Conservation (phyloP, 257 asterid species). For the Rauvolfia tetraphylla region DNA sequence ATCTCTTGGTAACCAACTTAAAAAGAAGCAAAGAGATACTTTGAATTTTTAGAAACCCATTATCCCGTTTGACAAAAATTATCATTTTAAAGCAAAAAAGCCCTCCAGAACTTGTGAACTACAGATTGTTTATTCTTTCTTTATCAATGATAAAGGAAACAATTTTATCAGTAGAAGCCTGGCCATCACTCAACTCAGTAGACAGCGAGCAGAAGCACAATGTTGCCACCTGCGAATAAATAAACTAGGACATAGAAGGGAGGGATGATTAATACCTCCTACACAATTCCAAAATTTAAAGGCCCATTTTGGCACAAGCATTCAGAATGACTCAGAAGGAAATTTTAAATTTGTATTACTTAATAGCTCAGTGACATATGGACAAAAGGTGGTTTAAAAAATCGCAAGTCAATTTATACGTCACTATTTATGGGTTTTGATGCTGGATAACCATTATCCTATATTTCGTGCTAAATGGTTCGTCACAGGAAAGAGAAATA, state of each 20-base stretch:
- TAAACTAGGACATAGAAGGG: not conserved
- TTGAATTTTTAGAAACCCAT: not conserved
- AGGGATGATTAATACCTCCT: not conserved
- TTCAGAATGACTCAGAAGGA: not conserved
- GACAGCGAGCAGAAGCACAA: not conserved
- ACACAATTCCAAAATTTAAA: not conserved
- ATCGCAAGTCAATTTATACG: not conserved
- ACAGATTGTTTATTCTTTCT: not conserved
- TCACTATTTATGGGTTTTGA: not conserved
- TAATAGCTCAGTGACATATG: not conserved
- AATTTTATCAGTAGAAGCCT: not conserved
- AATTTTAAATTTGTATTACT: not conserved
- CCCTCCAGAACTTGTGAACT: not conserved
- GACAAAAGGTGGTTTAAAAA: not conserved
- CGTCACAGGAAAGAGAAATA: not conserved
- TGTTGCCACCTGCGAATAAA: not conserved
- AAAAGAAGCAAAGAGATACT: not conserved
- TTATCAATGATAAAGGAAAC: not conserved
- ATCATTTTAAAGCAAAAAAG: not conserved
- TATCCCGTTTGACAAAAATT: not conserved
- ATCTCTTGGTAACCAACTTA: not conserved
- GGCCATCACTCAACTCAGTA: not conserved
- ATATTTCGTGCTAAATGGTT: too few species aligned
- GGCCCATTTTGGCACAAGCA: not conserved
- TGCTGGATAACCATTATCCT: not conserved